phyloP scores from a whole-genome alignment of 73 alveolate species.

The Paramecium tetraurelia region DNA sequence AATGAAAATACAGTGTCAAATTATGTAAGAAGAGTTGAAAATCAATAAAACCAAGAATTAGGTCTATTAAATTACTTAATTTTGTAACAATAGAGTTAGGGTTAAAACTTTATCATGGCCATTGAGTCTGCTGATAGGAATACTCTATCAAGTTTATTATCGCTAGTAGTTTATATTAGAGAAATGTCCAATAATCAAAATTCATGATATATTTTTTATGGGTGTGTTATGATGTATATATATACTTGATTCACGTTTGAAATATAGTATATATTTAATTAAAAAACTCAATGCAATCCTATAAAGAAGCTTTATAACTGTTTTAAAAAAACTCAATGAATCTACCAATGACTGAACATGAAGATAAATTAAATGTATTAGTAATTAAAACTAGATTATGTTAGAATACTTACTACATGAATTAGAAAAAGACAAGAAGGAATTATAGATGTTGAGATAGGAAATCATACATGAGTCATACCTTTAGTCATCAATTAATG shows the following conservation, averaged over 20 bases:
- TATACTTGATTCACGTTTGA: background rate
- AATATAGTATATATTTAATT: background rate
- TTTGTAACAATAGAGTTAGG: background rate
- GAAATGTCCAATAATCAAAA: background rate
- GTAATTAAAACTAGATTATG: conserved; percentile 29
- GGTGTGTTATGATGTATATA: background rate
- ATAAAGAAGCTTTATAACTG: conserved; percentile 35
- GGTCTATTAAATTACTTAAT: background rate
- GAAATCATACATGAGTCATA: conserved; percentile 31
- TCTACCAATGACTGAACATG: conserved; percentile 54
- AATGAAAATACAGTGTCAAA: background rate
- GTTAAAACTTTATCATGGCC: background rate
- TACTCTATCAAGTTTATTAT: background rate
- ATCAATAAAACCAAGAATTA: background rate
- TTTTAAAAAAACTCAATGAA: conserved; percentile 42
- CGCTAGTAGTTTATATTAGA: background rate
- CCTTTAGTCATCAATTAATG: background rate
- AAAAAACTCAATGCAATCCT: conserved; percentile 10
- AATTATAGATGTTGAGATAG: conserved; percentile 16
- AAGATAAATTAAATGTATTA: conserved; percentile 32
- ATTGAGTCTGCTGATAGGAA: background rate
- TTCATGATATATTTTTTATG: background rate
- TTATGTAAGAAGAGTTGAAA: background rate
- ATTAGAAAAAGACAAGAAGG: conserved; percentile 30
- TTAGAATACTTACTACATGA: conserved; percentile 10